Conservation (phyloP, 1,284 basidiomycete species). For the Sanghuangporus baumii region DNA sequence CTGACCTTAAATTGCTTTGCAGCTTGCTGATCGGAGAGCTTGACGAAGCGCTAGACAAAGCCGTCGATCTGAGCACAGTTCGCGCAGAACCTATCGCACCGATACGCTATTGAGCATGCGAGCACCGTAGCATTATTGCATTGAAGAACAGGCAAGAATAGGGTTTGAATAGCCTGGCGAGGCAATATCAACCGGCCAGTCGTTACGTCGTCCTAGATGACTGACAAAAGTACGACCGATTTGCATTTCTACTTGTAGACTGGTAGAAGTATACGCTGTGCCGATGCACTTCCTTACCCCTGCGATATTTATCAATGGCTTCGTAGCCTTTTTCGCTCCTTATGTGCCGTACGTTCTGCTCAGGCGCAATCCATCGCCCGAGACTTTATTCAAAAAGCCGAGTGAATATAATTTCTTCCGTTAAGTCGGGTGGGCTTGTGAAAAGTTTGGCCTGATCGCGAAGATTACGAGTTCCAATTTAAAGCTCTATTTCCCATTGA, state of each 20-base stretch:
- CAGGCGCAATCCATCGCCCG: too few species aligned
- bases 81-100: slow-evolving; percentile 84
- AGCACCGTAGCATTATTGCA: not conserved
- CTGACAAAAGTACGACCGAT: not conserved
- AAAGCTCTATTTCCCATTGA: too few species aligned
- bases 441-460: too few species aligned
- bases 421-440: not conserved
- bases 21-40: slow-evolving; percentile 90
- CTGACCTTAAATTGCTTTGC: not conserved
- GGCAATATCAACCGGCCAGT: not conserved
- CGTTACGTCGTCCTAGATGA: too few species aligned
- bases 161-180: not conserved
- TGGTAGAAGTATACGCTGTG: not conserved
- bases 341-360: too few species aligned
- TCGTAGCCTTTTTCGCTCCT: too few species aligned
- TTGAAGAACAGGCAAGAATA: not conserved
- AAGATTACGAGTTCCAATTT: too few species aligned
- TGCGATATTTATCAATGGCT: not conserved
- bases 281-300: not conserved
- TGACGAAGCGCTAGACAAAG: slow-evolving; percentile 79
- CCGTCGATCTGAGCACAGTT: slow-evolving; percentile 74
- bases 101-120: slow-evolving; percentile 55
- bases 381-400: too few species aligned
- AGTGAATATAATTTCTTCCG: not conserved
- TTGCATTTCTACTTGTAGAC: not conserved